phyloP scores from a whole-genome alignment of 1,284 basidiomycete species.

The Trichosporon coremiiforme region DNA sequence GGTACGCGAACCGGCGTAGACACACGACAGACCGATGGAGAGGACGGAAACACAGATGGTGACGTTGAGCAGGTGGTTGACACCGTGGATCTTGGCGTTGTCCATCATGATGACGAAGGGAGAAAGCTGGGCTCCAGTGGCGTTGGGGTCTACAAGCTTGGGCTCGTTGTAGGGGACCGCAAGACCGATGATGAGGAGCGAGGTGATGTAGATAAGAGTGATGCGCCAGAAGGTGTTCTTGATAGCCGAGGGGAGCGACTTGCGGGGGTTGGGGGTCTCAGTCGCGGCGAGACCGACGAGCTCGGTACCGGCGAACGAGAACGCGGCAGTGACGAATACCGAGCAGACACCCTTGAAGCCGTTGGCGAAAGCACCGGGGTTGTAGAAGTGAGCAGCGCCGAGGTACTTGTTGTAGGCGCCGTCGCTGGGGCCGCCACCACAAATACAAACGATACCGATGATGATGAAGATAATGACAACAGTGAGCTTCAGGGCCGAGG shows the following conservation, averaged over 20 bases:
- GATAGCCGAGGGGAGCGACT: constrained; percentile 30
- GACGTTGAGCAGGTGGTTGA: constrained; percentile 59
- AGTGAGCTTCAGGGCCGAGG: constrained; percentile 52
- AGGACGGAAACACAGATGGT: constrained; percentile 58
- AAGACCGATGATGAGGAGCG: constrained; percentile 59
- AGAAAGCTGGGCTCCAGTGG: constrained; percentile 57
- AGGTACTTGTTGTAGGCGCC: constrained; percentile 43
- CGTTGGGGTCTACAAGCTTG: constrained; percentile 44
- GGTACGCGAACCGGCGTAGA: constrained; percentile 54
- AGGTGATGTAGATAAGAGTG: constrained; percentile 60
- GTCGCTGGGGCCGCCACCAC: constrained; percentile 47
- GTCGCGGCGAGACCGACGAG: constrained; percentile 26
- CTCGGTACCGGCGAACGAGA: constrained; percentile 68
- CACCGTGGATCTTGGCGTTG: constrained; percentile 55
- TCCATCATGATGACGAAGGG: constrained; percentile 61
- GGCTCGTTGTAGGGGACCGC: constrained; percentile 56
- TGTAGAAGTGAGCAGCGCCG: constrained; percentile 45
- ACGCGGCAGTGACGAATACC: constrained; percentile 63
- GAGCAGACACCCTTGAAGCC: constrained; percentile 58
- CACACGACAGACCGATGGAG: constrained; percentile 53
- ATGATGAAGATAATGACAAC: constrained; percentile 56
- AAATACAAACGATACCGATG: constrained; percentile 47
- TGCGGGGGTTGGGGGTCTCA: constrained; percentile 43
- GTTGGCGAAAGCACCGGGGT: constrained; percentile 56
- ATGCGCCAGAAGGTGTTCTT: constrained; percentile 62